Evolutionary conservation across 1,139 yeast genomes (phyloP), one percentile per base, ranked within the genome.

Genomic region (Casaregolazyma lundiana): DNA sequence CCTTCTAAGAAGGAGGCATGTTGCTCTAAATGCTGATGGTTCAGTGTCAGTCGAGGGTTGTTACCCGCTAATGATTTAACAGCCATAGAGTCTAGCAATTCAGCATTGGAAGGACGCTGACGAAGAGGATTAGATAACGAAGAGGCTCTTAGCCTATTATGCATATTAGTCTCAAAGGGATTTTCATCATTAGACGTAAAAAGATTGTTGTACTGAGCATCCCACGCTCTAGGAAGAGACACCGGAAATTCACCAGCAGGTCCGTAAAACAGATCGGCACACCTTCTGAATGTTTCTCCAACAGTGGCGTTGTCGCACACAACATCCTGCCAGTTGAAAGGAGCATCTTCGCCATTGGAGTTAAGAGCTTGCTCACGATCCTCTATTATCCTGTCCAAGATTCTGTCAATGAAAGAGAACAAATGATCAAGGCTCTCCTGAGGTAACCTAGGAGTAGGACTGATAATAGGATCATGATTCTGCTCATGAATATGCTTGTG

Each of bases 371-470:
- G 20, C 15, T 32, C 22, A 38, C 30, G 29, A 26, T 43, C 41
- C 11, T 41, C 24, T 3, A 44, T 35, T 16, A 48, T 40, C 13
- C 41, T 32, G 13, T 44, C 46, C 34, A 56, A 47, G 6, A 52
- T 20, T 5, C 44, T 24, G 35, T 53, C 49, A 19, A 56, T 39
- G 18, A 45, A 34, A 3, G 40, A 35, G 34, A 56, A 44, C 4
- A 53, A 35, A 26, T 44, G 35, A 7, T 39, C 42, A 29, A 38
- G 35, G 6, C 56, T 43, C 40, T 57, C 57, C 13, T 47, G 47
- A 6, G 56, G 56, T 44, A 57, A 44, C 22, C 26, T 35, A 2
- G 58, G 56, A 15, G 50, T 46, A 3, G 54, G 51, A 16, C 54
- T 58, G 9, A 53, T 35, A 2, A 43, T 34, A 7, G 54, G 57